phyloP scores from a whole-genome alignment of 2,329 filamentous ascomycete species.

The Penicillium sclerotigenum region DNA sequence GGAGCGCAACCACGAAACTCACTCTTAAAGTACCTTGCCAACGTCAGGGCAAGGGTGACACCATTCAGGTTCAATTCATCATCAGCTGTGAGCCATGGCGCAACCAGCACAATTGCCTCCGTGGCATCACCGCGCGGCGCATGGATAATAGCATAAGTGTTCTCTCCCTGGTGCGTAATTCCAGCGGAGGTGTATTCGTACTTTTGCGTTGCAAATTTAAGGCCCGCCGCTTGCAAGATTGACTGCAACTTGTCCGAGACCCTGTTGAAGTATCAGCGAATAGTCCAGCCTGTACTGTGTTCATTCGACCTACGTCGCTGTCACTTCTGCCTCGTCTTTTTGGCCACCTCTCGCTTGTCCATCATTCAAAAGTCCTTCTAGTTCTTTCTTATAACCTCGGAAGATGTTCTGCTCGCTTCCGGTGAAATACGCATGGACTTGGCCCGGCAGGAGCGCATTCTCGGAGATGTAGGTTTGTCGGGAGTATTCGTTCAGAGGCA shows the following conservation, averaged over 20 bases:
- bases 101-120: conserved; percentile 90
- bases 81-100: conserved; percentile 80
- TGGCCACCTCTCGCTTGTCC: conserved; percentile 30
- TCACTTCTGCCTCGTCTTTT: conserved; percentile 22
- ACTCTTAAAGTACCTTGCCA: conserved; percentile 93
- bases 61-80: conserved; percentile 79
- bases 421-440: conserved; percentile 96
- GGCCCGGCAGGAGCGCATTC: conserved; percentile 89
- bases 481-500: conserved; percentile 88
- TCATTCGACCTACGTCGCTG: conserved; percentile 27
- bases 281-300: neutral
- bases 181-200: conserved; percentile 83
- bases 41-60: conserved; percentile 76
- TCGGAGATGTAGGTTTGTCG: conserved; percentile 94
- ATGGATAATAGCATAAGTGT: conserved; percentile 89
- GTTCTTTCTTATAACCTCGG: conserved; percentile 81
- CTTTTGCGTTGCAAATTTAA: conserved; percentile 84
- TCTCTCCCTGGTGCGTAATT: conserved; percentile 72
- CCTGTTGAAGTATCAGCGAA: conserved; percentile 24
- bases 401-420: conserved; percentile 96
- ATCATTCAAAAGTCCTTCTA: conserved; percentile 52
- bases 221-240: conserved; percentile 72
- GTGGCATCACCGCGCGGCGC: conserved; percentile 94
- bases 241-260: conserved; percentile 69
- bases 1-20: conserved; percentile 20